phyloP scores from a whole-genome alignment of 2,329 filamentous ascomycete genomes.

The Clarireedia sp. region DNA sequence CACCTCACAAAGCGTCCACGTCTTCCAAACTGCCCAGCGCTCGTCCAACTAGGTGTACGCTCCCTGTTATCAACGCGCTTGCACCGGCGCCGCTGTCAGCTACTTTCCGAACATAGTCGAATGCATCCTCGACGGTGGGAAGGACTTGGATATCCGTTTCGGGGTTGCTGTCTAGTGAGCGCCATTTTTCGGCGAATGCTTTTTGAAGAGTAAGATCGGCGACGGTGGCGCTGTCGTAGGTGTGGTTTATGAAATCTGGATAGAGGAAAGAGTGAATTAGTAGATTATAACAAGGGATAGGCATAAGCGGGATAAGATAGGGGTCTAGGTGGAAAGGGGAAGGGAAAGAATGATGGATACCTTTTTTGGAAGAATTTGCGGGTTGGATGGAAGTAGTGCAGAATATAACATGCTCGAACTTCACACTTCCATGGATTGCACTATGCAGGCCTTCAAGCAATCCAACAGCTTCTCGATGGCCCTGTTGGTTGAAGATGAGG shows the following conservation, averaged over 20 bases:
- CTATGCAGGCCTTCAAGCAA: conserved; percentile 43
- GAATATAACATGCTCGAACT: conserved; percentile 72
- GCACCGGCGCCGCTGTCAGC: conserved; percentile 17
- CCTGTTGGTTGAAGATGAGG: conserved; percentile 86
- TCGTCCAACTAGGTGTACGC: conserved; percentile 57
- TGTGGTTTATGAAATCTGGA: conserved; percentile 48
- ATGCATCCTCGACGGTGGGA: conserved; percentile 49
- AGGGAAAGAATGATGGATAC: conserved; percentile 15
- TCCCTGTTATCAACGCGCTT: conserved; percentile 47
- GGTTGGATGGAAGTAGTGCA: conserved; percentile 60
- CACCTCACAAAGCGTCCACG: conserved; percentile 14
- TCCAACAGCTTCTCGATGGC: conserved; percentile 35
- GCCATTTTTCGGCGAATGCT: conserved; percentile 35
- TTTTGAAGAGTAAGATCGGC: conserved; percentile 58
- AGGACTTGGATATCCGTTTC: conserved; percentile 30
- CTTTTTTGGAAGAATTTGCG: conserved; percentile 43
- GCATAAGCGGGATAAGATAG: not conserved
- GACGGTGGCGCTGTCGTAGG: conserved; percentile 31
- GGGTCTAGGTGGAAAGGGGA: not conserved
- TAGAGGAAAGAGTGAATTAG: not conserved
- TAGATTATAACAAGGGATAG: no score
- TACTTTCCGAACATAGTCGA: conserved; percentile 38
- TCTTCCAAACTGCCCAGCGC: conserved; percentile 64
- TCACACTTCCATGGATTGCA: conserved; percentile 34
- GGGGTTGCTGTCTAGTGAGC: conserved; percentile 6